Evolutionary conservation across 768 basidiomycete species (phyloP).

Genomic region (Rubroboletus pulcherrimus): DNA sequence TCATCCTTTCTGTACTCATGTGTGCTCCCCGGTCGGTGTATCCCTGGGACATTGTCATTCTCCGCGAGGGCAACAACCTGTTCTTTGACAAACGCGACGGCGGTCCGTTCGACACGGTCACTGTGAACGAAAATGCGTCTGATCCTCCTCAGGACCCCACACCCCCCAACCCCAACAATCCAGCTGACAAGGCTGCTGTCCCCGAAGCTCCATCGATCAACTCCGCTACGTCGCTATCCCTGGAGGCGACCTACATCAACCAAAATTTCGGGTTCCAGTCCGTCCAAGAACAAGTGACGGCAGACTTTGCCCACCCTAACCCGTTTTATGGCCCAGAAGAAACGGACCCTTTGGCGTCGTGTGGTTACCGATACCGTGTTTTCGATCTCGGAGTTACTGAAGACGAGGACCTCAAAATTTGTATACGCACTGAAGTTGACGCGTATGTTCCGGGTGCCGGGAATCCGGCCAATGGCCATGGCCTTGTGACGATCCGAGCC

Average conservation of each 20-base stretch:
- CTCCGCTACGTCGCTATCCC: slow-evolving; percentile 85
- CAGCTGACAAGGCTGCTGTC: slow-evolving; percentile 54
- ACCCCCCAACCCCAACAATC: slow-evolving; percentile 75
- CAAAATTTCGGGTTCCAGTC: slow-evolving; percentile 98
- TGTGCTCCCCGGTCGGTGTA: slow-evolving; percentile 92
- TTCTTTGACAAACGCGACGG: slow-evolving; percentile 98
- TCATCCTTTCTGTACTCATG: slow-evolving; percentile 94
- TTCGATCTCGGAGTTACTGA: slow-evolving; percentile 90
- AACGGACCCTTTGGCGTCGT: slow-evolving; percentile 91
- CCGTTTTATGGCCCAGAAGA: slow-evolving; percentile 95
- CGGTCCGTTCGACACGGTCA: slow-evolving; percentile 94
- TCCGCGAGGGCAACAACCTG: slow-evolving; percentile 87
- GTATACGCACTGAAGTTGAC: slow-evolving; percentile 95
- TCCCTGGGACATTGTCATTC: slow-evolving; percentile 97
- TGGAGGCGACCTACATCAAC: slow-evolving; percentile 99
- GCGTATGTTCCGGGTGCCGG: slow-evolving; percentile 68
- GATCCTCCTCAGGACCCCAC: slow-evolving; percentile 87
- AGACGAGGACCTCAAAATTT: slow-evolving; percentile 87
- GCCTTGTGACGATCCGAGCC: slow-evolving; percentile 87
- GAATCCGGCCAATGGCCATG: slow-evolving; percentile 64
- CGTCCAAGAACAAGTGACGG: slow-evolving; percentile 67
- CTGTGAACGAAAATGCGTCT: slow-evolving; percentile 97
- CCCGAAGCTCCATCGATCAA: slow-evolving; percentile 85
- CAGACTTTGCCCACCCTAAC: slow-evolving; percentile 83
- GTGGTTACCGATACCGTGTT: slow-evolving; percentile 93